phyloP scores from a whole-genome alignment of 2,329 filamentous ascomycete species.

The Fusarium lyarnte region DNA sequence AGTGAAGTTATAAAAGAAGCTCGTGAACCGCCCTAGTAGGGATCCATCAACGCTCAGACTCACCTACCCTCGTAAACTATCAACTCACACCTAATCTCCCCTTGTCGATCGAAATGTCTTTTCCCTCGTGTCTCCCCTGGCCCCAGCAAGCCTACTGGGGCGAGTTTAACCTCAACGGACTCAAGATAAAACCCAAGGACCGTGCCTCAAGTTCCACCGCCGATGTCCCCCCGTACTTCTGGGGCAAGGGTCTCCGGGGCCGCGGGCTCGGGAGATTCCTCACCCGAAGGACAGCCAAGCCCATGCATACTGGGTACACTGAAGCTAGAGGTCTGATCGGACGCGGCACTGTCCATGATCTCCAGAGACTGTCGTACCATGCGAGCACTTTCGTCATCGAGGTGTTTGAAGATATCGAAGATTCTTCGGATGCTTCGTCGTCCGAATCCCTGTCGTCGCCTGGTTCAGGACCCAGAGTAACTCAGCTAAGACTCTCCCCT shows the following conservation, averaged over 20 bases:
- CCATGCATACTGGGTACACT: constrained; percentile 26
- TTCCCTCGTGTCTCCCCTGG: constrained; percentile 31
- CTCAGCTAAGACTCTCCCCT: constrained; percentile 31
- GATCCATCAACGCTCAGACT: constrained; percentile 33
- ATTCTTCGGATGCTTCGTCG: constrained; percentile 13
- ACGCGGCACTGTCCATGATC: constrained; percentile 24
- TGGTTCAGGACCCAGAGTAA: constrained; percentile 13
- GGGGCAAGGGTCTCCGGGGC: constrained; percentile 34
- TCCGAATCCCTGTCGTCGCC: constrained; percentile 9
- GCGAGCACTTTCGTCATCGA: constrained; percentile 30
- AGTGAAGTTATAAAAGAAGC: constrained; percentile 18
- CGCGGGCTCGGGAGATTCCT: constrained; percentile 25
- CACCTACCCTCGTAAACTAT: constrained; percentile 1
- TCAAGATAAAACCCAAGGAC: constrained; percentile 30
- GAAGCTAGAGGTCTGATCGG: constrained; percentile 36
- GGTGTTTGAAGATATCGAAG: constrained; percentile 32
- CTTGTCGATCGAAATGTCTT: constrained; percentile 37
- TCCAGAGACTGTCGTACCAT: constrained; percentile 24
- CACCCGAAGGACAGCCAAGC: constrained; percentile 8
- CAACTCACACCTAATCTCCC: constrained; percentile 10
- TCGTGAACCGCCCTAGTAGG: constrained; percentile 3
- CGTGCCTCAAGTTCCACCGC: constrained; percentile 1
- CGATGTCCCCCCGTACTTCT: constrained; percentile 30
- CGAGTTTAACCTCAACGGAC: constrained; percentile 37
- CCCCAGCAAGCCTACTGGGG: constrained; percentile 34